Percentiles rank a stretch among this genome's conserved stretches.
phyloP scores from a whole-genome alignment of 257 asterid species.

The Forsythia suspensa region DNA sequence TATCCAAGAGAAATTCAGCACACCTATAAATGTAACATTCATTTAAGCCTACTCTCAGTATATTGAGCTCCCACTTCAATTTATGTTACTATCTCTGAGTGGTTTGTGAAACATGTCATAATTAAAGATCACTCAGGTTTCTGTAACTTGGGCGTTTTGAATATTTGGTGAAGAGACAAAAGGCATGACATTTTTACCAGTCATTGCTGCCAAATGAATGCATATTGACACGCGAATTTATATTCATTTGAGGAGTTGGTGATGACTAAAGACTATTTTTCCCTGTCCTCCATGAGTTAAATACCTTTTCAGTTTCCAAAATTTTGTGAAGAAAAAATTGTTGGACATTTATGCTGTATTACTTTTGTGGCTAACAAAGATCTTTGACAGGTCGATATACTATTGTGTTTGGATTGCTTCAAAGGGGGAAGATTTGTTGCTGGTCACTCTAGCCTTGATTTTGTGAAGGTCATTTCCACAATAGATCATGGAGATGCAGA shows the following conservation, averaged over 20 bases:
- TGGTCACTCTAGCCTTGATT: slow-evolving; percentile 94
- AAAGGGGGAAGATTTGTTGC: slow-evolving; percentile 78
- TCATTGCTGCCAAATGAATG: neutral
- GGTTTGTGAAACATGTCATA: neutral
- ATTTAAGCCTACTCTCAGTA: neutral
- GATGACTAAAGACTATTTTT: too few relatives aligned
- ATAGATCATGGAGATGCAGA: slow-evolving; percentile 65
- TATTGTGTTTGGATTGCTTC: slow-evolving; percentile 82
- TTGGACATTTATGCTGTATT: slow-evolving; percentile 52
- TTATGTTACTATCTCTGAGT: neutral
- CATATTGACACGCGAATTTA: too few relatives aligned
- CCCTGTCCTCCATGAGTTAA: neutral
- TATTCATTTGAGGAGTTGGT: neutral
- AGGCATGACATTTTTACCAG: neutral
- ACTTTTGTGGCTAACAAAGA: slow-evolving; percentile 11
- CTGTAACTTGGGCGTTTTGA: neutral
- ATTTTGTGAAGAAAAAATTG: slow-evolving; percentile 32
- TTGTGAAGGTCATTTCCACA: slow-evolving; percentile 61
- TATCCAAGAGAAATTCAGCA: neutral
- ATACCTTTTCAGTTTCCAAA: too few relatives aligned
- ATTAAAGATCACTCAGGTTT: neutral
- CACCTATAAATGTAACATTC: neutral
- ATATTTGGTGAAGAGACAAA: neutral
- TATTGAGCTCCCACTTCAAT: neutral
- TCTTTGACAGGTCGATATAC: slow-evolving; percentile 69